Evolutionary conservation across 2,329 filamentous ascomycete genomes (phyloP), one percentile per base, ranked within the genome.

Genomic region (Neopestalotiopsis clavispora): DNA sequence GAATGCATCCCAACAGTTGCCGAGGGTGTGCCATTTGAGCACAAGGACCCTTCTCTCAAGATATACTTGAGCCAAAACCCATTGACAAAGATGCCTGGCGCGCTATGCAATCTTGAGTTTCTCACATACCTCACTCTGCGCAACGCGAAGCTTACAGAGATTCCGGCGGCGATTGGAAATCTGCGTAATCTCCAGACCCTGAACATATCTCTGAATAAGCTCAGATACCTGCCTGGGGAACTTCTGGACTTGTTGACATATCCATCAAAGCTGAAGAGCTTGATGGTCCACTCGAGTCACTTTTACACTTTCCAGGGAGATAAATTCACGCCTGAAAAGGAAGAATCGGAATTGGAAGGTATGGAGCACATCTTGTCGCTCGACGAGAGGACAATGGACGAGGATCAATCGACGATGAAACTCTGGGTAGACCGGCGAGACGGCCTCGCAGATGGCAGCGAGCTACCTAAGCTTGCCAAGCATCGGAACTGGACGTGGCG

Each of bases 91-190:
- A 80, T 92, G 1, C 91, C 92, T 0, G 81, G 83, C 2, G 86
- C 87, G 62, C 78, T 94, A 2, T 91, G 92, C 74, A 84, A 87
- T 61, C 80, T 94, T 2, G 81, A 88, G 28, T 82, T 89, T 72
- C 81, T 94, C 38, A 90, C 87, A 0, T 86, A 90, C 17, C 84
- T 94, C 13, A 92, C 87, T 72, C 82, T 94, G 17, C 88, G 92
- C 45, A 87, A 85, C 69, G 93, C 93, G 73, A 77, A 84, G 30
- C 83, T 94, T 14, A 80, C 80, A 0, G 86, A 91, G 74, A 79
- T 94, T 2, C 89, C 92, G 1, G 81, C 88, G 0, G 82, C 84
- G 3, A 88, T 94, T 63, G 82, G 81, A 28, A 86, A 86, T 40
- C 82, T 94, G 6, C 76, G 76, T 4, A 89, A 89, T 69, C 83